Evolutionary conservation across 345 rosid genomes (phyloP).

Genomic region (Acer yangbiense): DNA sequence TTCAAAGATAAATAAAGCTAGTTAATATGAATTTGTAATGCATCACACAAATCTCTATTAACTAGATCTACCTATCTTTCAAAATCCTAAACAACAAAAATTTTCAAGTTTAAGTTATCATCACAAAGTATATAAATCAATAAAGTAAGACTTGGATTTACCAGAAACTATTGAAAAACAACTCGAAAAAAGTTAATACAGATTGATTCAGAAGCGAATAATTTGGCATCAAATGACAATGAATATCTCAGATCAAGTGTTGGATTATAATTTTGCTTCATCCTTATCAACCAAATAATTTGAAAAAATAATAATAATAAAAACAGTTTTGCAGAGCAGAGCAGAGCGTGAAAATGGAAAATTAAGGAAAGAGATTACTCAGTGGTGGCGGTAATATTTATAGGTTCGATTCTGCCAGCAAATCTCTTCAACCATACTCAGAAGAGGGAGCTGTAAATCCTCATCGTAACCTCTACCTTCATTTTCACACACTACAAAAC

Average conservation of each 20-base stretch:
- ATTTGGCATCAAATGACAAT: conserved; percentile 38
- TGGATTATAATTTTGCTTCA: conserved; percentile 58
- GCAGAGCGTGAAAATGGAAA: no score
- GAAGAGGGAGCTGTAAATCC: conserved; percentile 73
- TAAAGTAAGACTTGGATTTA: no score
- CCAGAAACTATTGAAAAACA: no score
- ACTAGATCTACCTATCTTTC: conserved; percentile 17
- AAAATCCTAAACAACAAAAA: background rate
- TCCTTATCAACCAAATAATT: conserved; percentile 33
- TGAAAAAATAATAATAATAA: background rate
- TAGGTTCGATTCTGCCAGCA: conserved; percentile 83
- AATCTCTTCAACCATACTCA: conserved; percentile 46
- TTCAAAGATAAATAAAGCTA: conserved; percentile 4
- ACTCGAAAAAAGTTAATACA: background rate
- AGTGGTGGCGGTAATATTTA: conserved; percentile 40
- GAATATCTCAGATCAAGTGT: conserved; percentile 65
- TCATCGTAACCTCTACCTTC: conserved; percentile 44
- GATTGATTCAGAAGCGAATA: conserved; percentile 51
- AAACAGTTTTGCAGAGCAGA: background rate
- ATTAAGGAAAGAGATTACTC: conserved; percentile 43
- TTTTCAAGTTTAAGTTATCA: no score
- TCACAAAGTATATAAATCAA: no score
- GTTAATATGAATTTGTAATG: background rate
- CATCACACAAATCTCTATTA: background rate
- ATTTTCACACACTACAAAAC: background rate